Conservation (phyloP, 495 filamentous ascomycete species). For the Xylaria palmicola region DNA sequence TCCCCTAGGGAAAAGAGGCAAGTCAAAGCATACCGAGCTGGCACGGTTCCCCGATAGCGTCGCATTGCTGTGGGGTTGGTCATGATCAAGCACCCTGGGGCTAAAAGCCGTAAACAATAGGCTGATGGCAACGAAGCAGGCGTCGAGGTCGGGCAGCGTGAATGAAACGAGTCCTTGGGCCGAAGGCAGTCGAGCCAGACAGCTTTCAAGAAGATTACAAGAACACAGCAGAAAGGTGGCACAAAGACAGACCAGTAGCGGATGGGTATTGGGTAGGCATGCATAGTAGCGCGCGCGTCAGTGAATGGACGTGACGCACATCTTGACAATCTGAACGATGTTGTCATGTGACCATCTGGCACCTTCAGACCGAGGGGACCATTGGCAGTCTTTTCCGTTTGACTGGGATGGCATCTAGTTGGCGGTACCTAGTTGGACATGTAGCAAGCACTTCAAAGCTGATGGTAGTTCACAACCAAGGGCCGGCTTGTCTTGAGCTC, state of each 20-base stretch:
- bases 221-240: constrained; percentile 10
- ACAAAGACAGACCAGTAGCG: constrained; percentile 5
- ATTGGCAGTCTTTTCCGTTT: too few relatives aligned
- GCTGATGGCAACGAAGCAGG: background rate
- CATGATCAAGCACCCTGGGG: background rate
- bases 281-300: constrained; percentile 1
- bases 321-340: background rate
- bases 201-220: background rate
- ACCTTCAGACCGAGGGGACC: too few relatives aligned
- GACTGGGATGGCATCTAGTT: too few relatives aligned
- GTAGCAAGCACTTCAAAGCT: too few relatives aligned
- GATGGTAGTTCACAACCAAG: too few relatives aligned
- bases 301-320: constrained; percentile 1
- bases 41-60: constrained; percentile 7
- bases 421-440: too few relatives aligned
- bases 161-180: background rate
- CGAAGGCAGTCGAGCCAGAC: background rate
- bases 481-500: too few relatives aligned
- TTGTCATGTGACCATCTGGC: too few relatives aligned
- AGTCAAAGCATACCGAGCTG: constrained; percentile 10
- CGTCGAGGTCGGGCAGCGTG: background rate
- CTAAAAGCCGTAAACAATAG: background rate
- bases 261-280: background rate
- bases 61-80: background rate
- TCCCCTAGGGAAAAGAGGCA: constrained; percentile 7